A percentile compares a stretch with the other conserved stretches of the same genome.
Evolutionary conservation across 2,329 filamentous ascomycete species (phyloP).

Genomic region (Aspergillus udagawae): DNA sequence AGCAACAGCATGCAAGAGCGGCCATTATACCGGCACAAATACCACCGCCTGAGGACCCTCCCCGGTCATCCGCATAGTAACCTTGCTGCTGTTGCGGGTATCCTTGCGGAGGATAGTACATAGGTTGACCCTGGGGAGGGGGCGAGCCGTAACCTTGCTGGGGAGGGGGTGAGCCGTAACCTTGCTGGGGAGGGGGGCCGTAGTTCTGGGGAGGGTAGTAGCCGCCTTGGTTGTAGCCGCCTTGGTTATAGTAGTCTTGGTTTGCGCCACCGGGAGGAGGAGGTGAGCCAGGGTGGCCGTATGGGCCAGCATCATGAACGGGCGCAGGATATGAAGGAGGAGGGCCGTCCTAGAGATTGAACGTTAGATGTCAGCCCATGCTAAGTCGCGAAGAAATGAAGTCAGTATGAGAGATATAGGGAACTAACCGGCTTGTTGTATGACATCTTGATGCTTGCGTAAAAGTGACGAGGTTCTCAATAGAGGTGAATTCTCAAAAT

Average conservation of each 20-base stretch:
- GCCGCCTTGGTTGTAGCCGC: constrained; percentile 30
- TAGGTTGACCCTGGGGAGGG: constrained; percentile 23
- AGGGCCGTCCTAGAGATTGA: constrained; percentile 23
- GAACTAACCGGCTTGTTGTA: constrained; percentile 30
- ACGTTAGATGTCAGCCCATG: neutral
- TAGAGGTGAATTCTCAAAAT: neutral
- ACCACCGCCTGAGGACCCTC: constrained; percentile 30
- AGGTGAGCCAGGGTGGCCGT: constrained; percentile 20
- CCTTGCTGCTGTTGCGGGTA: constrained; percentile 36
- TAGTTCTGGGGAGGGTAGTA: constrained; percentile 27
- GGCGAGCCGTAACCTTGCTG: constrained; percentile 23
- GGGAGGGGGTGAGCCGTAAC: constrained; percentile 18
- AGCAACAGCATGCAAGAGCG: constrained; percentile 48
- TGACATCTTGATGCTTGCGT: constrained; percentile 21
- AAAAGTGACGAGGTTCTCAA: constrained; percentile 6
- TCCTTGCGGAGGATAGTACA: constrained; percentile 38
- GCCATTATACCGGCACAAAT: constrained; percentile 47
- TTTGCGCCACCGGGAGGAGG: constrained; percentile 27
- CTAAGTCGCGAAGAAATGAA: neutral
- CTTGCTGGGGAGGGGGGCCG: constrained; percentile 24
- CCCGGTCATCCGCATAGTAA: constrained; percentile 34
- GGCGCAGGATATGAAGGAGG: constrained; percentile 37
- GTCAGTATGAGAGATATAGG: neutral
- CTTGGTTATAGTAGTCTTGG: constrained; percentile 32
- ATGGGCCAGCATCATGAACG: constrained; percentile 29